Evolutionary conservation across 1,139 yeast genomes (phyloP), one percentile per base, ranked within the genome.

Genomic region (Dujonia santamariae): DNA sequence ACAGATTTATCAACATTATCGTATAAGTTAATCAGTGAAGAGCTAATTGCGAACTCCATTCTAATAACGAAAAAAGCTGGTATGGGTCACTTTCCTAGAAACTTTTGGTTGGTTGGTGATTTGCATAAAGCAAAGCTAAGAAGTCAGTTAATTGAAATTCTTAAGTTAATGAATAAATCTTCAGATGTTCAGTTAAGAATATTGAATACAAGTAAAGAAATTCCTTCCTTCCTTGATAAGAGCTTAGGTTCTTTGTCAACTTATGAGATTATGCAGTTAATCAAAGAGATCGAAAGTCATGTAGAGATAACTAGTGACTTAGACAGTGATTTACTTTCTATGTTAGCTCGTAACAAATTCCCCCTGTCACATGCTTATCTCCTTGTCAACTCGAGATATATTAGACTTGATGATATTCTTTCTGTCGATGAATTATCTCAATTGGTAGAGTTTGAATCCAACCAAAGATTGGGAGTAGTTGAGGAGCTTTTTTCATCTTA

Each of bases 61-160:
- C 30, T 41, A 3, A 51, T 59, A 36, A 46, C 32, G 27, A 43
- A 40, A 11, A 47, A 41, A 27, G 37, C 42, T 20, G 36, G 43
- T 34, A 31, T 48, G 15, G 39, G 38, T 17, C 38, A 26, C 38
- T 41, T 14, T 32, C 5, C 59, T 1, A 51, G 56, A 1, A 64
- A 80, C 0, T 43, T 78, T 12, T 78, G 85, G 70, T 43, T 82
- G 9, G 56, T 78, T 35, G 88, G 86, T 11, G 76, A 79, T 46
- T 66, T 79, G 35, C 57, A 62, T 12, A 49, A 64, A 3, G 32
- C 42, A 1, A 39, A 46, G 2, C 54, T 71, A 12, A 36, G 68
- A 13, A 44, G 55, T 2, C 87, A 80, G 47, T 51, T 79, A 9
- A 39, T 55, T 8, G 62, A 61, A 21, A 27, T 62, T 4, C 45